Base-by-base conservation (phyloP, 305 asterid genomes). In the Salvia sclarea region DNA sequence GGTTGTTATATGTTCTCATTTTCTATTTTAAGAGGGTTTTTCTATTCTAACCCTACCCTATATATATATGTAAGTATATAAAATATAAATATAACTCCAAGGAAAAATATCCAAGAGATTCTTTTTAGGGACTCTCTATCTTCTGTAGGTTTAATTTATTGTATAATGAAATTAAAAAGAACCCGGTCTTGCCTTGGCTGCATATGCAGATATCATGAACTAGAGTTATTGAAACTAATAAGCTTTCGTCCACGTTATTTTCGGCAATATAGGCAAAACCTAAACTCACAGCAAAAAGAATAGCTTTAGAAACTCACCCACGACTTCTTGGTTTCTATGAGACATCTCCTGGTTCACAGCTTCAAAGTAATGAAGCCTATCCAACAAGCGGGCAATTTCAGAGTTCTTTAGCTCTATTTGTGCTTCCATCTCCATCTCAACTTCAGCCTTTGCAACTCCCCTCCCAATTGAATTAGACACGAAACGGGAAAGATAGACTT, bases 321-420 rank as follows among this genome's bases (percentile, higher is more conserved):
- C 76, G 56, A 90, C 83, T 86, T 91, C 96, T 82, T 94, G 97
- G 80, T 89, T 93, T 77, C 97, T 83, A 69, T 88, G 96, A 63
- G 97, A 93, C 98, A 93, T 90, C 80, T 93, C 94, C 72, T 83
- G 85, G 75, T 88, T 90, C 76, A 90, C 97, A 69, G 95, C 87
- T 76, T 90, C 96, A 40, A 85, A 90, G 73, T 90, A 92, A 71
- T 60, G 95, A 62, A 90, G 88, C 76, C 78, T 87, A 76, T 93
- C 97, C 82, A 81, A 79, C 67, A 93, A 73, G 47, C 98, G 92
- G 70, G 96, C 86, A 65, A 91, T 86, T 77, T 94, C 97, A 50
- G 77, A 30, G 83, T 91, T 89, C 80, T 94, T 94, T 56, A 70
- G 66, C 79, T 84, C 89, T 65, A 91, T 56, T 70, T 80, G 93